Base-by-base conservation (phyloP, 495 filamentous ascomycete species). In the Daldinia loculata region DNA sequence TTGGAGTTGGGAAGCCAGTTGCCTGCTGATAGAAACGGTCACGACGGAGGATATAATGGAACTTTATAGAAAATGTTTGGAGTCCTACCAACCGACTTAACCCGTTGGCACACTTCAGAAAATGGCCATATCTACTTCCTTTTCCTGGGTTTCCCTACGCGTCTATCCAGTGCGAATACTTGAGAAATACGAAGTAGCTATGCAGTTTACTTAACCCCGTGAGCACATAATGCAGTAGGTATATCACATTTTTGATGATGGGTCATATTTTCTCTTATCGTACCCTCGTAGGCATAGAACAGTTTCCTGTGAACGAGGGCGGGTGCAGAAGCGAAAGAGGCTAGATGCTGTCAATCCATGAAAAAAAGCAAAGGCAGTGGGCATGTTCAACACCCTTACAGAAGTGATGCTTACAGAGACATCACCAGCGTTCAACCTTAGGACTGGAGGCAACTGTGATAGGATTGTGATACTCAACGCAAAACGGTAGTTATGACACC, bases 351-450 rank as follows among this genome's bases (percentile, higher is more conserved):
- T 2, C 3, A 9, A 27, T 36, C 56, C 26, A n/a, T 57, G 45
- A n/a, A 24, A 19, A 36, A 67, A 71, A 66, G 58, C 30, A 63
- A 62, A 71, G 8, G 19, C 8, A 32, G 17, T 34, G 11, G 26
- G 22, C 36, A 66, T 66, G 30, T 26, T 36, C 3, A 14, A 14
- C 34, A 36, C 34, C 34, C 12, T 56, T 61, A 8, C 19, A 6
- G 22, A 26, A 1, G 11, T 29, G 0, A 29, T 4, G 27, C 34
- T 61, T 61, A 8, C 19, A 6, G 22, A 30, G 1, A 6, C 9
- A 15, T 39, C 34, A 32, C 27, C 29, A 32, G 8, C 55, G 11
- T 51, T 52, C 52, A 62, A 58, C 52, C 58, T 27, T 66, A 61
- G 36, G 11, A 30, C 38, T 24, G 32, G 27, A 63, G 50, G 15